Evolutionary conservation across 129 eudicot species (phyloP).

Genomic region (Calendula officinalis): DNA sequence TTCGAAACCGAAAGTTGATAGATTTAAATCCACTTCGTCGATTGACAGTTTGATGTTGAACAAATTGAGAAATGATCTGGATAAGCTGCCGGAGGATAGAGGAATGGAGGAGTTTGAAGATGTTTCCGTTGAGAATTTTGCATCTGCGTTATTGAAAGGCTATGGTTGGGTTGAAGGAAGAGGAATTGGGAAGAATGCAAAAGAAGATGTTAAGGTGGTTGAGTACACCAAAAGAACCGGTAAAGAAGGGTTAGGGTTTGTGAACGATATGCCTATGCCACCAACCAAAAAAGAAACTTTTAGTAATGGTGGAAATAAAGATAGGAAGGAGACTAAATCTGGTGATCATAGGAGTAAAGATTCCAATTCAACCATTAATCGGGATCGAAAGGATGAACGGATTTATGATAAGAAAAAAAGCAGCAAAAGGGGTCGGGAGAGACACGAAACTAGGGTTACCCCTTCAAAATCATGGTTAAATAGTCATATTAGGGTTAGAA

Average conservation of each 20-base stretch:
- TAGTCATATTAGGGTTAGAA: slow-evolving; percentile 71
- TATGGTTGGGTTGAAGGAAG: slow-evolving; percentile 89
- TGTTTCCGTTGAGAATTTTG: slow-evolving; percentile 67
- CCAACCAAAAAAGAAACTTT: not conserved
- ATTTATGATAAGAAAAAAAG: slow-evolving; percentile 4
- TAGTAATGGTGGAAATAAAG: slow-evolving; percentile 20
- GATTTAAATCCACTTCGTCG: slow-evolving; percentile 13
- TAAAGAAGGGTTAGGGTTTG: slow-evolving; percentile 75
- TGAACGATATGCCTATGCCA: slow-evolving; percentile 32
- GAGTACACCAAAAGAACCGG: slow-evolving; percentile 45
- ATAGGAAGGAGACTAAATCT: slow-evolving; percentile 10
- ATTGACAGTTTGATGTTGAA: slow-evolving; percentile 45
- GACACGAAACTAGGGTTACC: slow-evolving; percentile 24
- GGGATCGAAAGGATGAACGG: slow-evolving; percentile 23
- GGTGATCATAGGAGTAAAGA: slow-evolving; percentile 26
- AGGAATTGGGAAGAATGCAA: slow-evolving; percentile 68
- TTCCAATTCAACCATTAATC: too few relatives aligned
- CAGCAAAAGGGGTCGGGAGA: slow-evolving; percentile 33
- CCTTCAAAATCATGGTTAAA: slow-evolving; percentile 47
- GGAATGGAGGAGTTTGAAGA: slow-evolving; percentile 56
- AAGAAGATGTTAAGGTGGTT: slow-evolving; percentile 63
- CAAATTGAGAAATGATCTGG: slow-evolving; percentile 55
- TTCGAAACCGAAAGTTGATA: not conserved
- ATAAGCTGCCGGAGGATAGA: slow-evolving; percentile 50
- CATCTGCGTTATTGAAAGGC: slow-evolving; percentile 65